Conservation (phyloP, 805 yeast species). For the Lachancea cidri region DNA sequence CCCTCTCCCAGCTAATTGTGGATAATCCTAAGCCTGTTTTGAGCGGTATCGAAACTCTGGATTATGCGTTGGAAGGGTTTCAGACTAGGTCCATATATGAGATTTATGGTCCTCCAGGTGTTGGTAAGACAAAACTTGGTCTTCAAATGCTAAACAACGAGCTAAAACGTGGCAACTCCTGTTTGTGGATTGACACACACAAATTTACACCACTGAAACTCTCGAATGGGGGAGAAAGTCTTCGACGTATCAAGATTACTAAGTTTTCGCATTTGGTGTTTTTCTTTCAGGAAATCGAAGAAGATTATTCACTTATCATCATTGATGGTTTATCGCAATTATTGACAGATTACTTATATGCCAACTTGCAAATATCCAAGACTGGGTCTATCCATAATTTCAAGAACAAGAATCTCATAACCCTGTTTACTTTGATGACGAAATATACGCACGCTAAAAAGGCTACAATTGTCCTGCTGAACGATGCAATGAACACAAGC, state of each 20-base stretch:
- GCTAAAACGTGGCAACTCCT: conserved; percentile 12
- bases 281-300: conserved; percentile 19
- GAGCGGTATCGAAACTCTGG: conserved; percentile 23
- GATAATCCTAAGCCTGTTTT: conserved; percentile 20
- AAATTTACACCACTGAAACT: conserved; percentile 9
- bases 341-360: conserved; percentile 21
- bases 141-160: conserved; percentile 15
- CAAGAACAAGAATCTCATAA: conserved; percentile 25
- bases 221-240: not conserved
- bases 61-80: conserved; percentile 23
- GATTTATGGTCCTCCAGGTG: conserved; percentile 32
- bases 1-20: conserved; percentile 29
- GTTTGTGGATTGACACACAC: conserved; percentile 30
- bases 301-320: conserved; percentile 18
- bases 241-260: conserved; percentile 14
- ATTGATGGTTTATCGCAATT: conserved; percentile 33
- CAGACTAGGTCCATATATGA: conserved; percentile 29
- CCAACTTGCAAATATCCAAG: not conserved
- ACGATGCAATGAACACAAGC: conserved; percentile 32
- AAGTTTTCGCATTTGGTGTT: conserved; percentile 24
- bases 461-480: conserved; percentile 21
- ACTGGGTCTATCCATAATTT: conserved; percentile 20
- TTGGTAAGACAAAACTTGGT: conserved; percentile 28
- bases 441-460: conserved; percentile 22
- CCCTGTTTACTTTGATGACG: conserved; percentile 25